Evolutionary conservation across 176 grass and related monocot species (phyloP), one percentile per base, ranked within the genome.

Genomic region (Cenchrus americanus): DNA sequence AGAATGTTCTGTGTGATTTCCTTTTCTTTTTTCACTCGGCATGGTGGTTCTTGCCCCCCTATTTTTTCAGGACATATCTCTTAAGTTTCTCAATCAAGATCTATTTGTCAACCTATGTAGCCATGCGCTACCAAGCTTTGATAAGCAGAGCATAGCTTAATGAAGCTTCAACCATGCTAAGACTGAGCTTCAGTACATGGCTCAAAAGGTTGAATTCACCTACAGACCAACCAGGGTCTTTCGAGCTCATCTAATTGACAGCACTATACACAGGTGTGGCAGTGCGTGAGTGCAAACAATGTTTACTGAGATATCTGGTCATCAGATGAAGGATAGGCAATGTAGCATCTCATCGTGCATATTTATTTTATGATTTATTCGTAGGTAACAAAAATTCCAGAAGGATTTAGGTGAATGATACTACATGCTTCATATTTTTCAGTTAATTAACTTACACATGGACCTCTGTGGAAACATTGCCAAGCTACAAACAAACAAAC

Each of bases 271-370:
- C 7, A 47, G 69, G 43, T 24, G 43, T 23, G 41, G 66, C 19
- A 69, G 19, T 22, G 60, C 60, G 52, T 10, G 17, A 43, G 71
- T 27, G 49, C 81, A 84, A 65, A 75, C 71, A 76, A 42, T 19
- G 14, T 69, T 41, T 34, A 44, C 7, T 32, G 59, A 26, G 6
- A 49, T 7, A n/a, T 68, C 19, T 76, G 19, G 1, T 27, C 57
- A 83, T 40, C 40, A 77, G 15, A 32, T 15, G 23, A 79, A 69
- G 2, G 14, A 62, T 61, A 57, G 14, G 22, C 1, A 8, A 3
- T 51, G 26, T 47, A 82, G 52, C 30, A 60, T 71, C 23, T 71
- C 13, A 54, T 42, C 27, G 2, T 19, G 5, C 32, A 27, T 6
- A 82, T 10, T 61, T 44, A 51, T 14, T 21, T 78, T 6, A 79